A percentile compares a stretch with the other conserved stretches of the same genome.
Conservation (phyloP, 176 grass and related monocot species). For the Cenchrus fungigraminus region DNA sequence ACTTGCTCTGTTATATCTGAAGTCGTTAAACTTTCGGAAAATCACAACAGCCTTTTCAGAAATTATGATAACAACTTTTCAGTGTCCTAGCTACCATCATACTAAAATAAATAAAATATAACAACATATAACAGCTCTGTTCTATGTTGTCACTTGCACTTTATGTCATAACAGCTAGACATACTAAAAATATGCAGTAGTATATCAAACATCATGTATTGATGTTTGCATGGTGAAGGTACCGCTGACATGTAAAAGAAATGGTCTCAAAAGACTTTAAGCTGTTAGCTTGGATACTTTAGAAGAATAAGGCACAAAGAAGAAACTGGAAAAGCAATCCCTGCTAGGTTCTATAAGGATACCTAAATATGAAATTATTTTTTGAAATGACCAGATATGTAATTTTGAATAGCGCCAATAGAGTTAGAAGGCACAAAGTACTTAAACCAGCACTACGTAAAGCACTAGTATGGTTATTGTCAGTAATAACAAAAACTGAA, state of each 20-base stretch:
- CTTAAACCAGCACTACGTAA: not conserved
- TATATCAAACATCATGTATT: not conserved
- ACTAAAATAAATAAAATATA: too few relatives aligned
- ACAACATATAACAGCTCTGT: too few relatives aligned
- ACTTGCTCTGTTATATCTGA: not conserved
- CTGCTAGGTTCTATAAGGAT: not conserved
- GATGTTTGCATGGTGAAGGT: constrained; percentile 7
- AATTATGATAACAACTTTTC: not conserved
- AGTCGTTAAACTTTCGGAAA: not conserved
- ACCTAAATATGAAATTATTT: not conserved
- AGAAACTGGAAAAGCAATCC: not conserved
- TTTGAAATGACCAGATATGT: not conserved
- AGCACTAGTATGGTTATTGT: not conserved
- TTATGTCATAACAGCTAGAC: too few relatives aligned
- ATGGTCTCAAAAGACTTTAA: not conserved
- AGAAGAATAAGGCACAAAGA: not conserved
- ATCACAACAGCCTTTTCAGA: not conserved
- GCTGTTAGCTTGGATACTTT: constrained; percentile 4
- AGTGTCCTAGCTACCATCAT: not conserved
- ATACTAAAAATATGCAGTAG: too few relatives aligned
- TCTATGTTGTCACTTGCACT: too few relatives aligned
- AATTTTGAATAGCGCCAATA: too few relatives aligned
- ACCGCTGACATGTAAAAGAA: not conserved
- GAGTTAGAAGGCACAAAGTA: not conserved
- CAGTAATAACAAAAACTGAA: not conserved